phyloP scores from a whole-genome alignment of 768 basidiomycete species.

The Boletus subparvulus region DNA sequence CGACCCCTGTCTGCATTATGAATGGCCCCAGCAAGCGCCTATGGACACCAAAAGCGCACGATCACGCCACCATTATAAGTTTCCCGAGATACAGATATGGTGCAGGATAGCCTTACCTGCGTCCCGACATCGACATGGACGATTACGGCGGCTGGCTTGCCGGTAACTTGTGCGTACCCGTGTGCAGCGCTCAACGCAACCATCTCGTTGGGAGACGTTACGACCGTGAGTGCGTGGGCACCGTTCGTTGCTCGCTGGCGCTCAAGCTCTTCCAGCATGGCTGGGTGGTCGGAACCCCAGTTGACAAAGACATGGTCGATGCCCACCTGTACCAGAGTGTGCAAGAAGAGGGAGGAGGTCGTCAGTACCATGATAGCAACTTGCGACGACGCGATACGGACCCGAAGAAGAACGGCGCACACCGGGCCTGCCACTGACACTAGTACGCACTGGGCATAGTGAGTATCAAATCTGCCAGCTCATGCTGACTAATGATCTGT shows the following conservation, averaged over 20 bases:
- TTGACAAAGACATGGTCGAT: constrained; percentile 72
- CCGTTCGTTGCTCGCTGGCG: constrained; percentile 45
- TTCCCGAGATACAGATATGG: neutral
- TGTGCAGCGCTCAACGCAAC: constrained; percentile 72
- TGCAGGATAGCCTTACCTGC: constrained; percentile 39
- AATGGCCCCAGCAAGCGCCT: constrained; percentile 69
- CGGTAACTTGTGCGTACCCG: constrained; percentile 64
- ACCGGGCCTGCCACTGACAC: too few relatives aligned
- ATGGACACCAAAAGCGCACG: neutral
- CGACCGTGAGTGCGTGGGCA: constrained; percentile 45
- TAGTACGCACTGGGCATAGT: too few relatives aligned
- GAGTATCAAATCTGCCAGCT: too few relatives aligned
- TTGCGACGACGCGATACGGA: neutral
- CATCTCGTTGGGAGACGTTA: constrained; percentile 77
- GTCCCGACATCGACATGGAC: constrained; percentile 75
- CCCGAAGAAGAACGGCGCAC: too few relatives aligned
- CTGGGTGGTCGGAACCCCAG: constrained; percentile 78
- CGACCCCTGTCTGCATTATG: constrained; percentile 68
- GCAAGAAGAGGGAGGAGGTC: constrained; percentile 60
- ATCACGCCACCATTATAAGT: neutral
- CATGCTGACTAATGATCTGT: too few relatives aligned
- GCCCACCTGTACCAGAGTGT: constrained; percentile 52
- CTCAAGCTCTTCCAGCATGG: constrained; percentile 65
- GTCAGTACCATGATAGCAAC: constrained; percentile 44
- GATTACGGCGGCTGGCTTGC: constrained; percentile 68